Evolutionary conservation across 345 rosid species (phyloP), one percentile per base, ranked within the genome.

Genomic region (Anacardium occidentale): DNA sequence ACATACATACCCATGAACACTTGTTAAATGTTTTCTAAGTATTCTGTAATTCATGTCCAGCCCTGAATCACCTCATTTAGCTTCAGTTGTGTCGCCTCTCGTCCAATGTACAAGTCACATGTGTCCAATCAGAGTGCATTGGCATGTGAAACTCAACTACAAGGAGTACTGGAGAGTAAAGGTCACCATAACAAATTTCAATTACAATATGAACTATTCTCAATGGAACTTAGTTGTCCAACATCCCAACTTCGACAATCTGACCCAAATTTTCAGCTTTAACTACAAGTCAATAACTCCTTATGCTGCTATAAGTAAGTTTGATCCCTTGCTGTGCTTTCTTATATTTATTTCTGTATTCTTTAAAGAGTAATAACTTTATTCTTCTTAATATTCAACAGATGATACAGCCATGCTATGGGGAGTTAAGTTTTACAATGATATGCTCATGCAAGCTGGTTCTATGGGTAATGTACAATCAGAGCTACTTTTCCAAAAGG

Each of bases 41-140:
- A 24, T 65, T 64, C 65, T 29, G 62, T 48, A 51, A n/a, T 32
- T 62, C 44, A 54, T 73, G 54, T 78, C 68, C 87, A 89, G 94
- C 67, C 81, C 90, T 50, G 57, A 83, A 54, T 58, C 82, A 2
- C 84, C 89, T 1, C 84, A 91, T 75, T 64, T 90, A 74, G 90
- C 94, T 77, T 84, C 91, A 2, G 88, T 85, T 57, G 87, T 90
- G 73, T 75, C 75, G 11, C 97, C 97, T 42, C 78, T 90, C 5
- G 70, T 89, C 63, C 92, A 78, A 79, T 94, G 98, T 75, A 90
- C 97, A 5, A 67, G 59, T n/a, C 98, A 94, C 78, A 89, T 94
- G 98, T 94, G 98, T 77, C 98, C 98, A 4, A 68, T 90, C 70
- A 74, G 95, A 89, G 77, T 94, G 76, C 97, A 94, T 70, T 94